Conservation (phyloP, 2,329 filamentous ascomycete genomes). For the Fusarium subglutinans region DNA sequence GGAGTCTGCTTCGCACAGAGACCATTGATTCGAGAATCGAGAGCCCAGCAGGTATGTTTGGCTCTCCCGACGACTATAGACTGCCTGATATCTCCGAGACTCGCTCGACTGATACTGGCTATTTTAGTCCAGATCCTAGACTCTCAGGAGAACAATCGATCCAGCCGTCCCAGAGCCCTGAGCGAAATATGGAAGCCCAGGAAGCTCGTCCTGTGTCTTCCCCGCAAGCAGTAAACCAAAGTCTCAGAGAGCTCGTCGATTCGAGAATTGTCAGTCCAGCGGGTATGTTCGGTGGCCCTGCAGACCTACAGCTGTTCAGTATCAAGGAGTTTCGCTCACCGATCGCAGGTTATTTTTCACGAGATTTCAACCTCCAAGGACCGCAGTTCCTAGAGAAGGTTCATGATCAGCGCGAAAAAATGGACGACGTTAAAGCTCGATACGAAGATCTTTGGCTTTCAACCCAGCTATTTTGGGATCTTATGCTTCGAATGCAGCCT, state of each 20-base stretch:
- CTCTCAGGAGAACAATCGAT: not conserved
- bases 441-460: slow-evolving; percentile 21
- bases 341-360: slow-evolving; percentile 1
- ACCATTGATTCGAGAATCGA: not conserved
- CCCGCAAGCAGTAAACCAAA: not conserved
- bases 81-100: not conserved
- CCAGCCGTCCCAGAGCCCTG: not conserved
- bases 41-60: not conserved
- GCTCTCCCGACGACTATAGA: not conserved
- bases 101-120: slow-evolving; percentile 1
- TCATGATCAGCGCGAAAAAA: not conserved
- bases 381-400: not conserved
- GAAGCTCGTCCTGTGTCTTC: not conserved
- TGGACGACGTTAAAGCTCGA: not conserved
- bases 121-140: not conserved
- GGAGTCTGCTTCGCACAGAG: not conserved
- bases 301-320: not conserved
- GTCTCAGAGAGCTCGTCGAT: not conserved
- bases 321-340: not conserved
- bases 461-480: slow-evolving; percentile 27
- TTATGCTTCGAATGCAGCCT: slow-evolving; percentile 27
- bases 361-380: not conserved
- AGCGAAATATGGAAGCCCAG: not conserved
- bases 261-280: not conserved
- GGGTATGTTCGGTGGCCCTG: not conserved